phyloP scores from a whole-genome alignment of 139 green algal genomes.

The Marvania coccoides region DNA sequence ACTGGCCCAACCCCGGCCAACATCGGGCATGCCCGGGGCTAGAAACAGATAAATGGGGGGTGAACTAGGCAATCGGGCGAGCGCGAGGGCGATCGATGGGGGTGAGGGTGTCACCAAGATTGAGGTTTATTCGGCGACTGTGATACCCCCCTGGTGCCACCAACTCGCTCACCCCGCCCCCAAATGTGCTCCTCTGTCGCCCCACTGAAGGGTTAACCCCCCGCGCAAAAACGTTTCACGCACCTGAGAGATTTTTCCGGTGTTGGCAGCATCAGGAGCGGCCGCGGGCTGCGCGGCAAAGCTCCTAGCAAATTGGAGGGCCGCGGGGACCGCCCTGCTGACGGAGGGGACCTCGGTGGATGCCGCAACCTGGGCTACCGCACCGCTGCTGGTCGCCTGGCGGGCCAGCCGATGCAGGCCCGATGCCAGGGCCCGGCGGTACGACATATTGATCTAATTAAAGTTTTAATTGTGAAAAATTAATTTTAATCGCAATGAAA shows the following conservation, averaged over 20 bases:
- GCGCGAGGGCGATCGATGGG: too few relatives aligned
- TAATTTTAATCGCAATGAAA: too few relatives aligned
- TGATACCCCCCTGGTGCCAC: too few relatives aligned
- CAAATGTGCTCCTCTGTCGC: too few relatives aligned
- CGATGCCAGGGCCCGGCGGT: conserved; percentile 3
- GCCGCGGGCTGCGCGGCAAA: conserved; percentile 8
- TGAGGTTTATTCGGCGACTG: too few relatives aligned
- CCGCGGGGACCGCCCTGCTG: neutral
- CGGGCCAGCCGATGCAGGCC: neutral
- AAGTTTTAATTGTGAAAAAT: too few relatives aligned
- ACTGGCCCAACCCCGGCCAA: neutral
- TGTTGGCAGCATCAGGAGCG: neutral
- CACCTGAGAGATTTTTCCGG: conserved; percentile 13
- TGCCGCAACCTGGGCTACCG: neutral
- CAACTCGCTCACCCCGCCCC: too few relatives aligned
- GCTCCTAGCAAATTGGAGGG: neutral
- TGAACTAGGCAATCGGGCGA: too few relatives aligned
- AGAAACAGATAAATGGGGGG: neutral
- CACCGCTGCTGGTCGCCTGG: neutral
- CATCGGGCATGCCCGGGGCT: neutral
- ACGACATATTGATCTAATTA: conserved; percentile 8
- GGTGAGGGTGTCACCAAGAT: too few relatives aligned
- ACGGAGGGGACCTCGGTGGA: neutral
- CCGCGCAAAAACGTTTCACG: too few relatives aligned
- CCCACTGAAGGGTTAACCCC: too few relatives aligned